Percentiles rank a stretch among this genome's conserved stretches.
These are phyloP conservation scores for Daldinia sp. DNA, from an alignment of 2,329 filamentous ascomycete genomes.

Conservation along the genomic window DNA sequence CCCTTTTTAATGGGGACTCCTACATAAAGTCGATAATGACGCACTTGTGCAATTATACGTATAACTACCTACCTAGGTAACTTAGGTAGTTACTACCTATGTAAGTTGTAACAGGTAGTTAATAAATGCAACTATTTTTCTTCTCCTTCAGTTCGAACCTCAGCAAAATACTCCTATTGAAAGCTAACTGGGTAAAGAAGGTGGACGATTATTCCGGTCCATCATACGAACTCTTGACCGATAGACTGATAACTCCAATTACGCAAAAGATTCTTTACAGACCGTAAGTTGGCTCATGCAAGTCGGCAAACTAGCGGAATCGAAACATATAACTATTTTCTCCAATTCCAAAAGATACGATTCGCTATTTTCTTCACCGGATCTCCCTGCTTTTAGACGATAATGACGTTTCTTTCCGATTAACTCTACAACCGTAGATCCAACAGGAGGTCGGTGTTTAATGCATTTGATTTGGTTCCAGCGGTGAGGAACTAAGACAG, in stretches of 20 bases:
- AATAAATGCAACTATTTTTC: neutral
- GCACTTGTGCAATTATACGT: slow-evolving; percentile 19
- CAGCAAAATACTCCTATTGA: too few relatives aligned
- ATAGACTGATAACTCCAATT: slow-evolving; percentile 9
- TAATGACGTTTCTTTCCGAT: slow-evolving; percentile 20
- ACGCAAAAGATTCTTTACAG: slow-evolving; percentile 7
- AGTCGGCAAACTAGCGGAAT: slow-evolving; percentile 29
- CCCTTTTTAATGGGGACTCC: neutral
- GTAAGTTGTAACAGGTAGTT: too few relatives aligned
- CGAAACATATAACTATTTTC: slow-evolving; percentile 40
- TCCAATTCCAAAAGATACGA: slow-evolving; percentile 19
- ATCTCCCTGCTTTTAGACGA: slow-evolving; percentile 15
- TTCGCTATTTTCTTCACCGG: slow-evolving; percentile 35
- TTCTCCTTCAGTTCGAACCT: neutral
- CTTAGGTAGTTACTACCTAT: too few relatives aligned
- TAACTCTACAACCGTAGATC: neutral
- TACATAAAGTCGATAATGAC: slow-evolving; percentile 4
- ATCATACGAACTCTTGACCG: slow-evolving; percentile 3
- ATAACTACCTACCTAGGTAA: too few relatives aligned
- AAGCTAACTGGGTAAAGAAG: neutral
- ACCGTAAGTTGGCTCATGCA: slow-evolving; percentile 24
- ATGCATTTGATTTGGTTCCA: slow-evolving; percentile 15
- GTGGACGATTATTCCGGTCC: neutral
- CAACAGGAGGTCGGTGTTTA: neutral
- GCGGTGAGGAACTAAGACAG: slow-evolving; percentile 33